Percentiles rank a stretch among this genome's conserved stretches.
phyloP scores from a whole-genome alignment of 2,329 filamentous ascomycete genomes.

The Talaromyces amestolkiae region DNA sequence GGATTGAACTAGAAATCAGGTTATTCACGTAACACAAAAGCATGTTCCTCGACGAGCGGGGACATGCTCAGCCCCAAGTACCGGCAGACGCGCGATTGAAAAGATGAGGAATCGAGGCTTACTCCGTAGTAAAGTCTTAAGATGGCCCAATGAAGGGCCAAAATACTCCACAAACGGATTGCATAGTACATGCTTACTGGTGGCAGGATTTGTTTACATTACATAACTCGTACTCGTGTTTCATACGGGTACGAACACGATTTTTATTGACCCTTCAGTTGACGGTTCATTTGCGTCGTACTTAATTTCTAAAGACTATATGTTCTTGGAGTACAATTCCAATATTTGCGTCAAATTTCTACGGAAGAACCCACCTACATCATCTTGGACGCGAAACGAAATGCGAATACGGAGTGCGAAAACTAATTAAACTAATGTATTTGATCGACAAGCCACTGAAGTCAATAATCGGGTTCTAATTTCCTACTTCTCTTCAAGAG shows the following conservation, averaged over 20 bases:
- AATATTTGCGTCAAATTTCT: not conserved
- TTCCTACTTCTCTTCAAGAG: not conserved
- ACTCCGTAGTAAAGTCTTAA: not conserved
- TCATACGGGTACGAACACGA: not conserved
- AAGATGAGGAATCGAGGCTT: not conserved
- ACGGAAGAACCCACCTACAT: not conserved
- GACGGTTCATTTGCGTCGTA: not conserved
- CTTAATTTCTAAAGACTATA: not conserved
- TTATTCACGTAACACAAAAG: not conserved
- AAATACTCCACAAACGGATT: not conserved
- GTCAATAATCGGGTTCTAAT: not conserved
- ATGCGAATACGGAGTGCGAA: too few relatives aligned
- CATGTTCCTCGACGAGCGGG: not conserved
- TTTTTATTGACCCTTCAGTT: not conserved
- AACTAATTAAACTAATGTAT: not conserved
- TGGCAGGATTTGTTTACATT: not conserved
- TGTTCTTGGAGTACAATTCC: not conserved
- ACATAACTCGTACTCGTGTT: not conserved
- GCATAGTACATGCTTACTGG: not conserved
- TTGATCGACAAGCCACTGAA: not conserved
- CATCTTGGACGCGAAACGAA: not conserved
- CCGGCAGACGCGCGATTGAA: not conserved
- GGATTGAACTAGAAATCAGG: not conserved
- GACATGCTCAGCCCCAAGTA: slow-evolving; percentile 1
- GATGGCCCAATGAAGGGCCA: not conserved